Evolutionary conservation across 1,139 yeast species (phyloP).

Genomic region (Lodderomyces orthopsilosis): DNA sequence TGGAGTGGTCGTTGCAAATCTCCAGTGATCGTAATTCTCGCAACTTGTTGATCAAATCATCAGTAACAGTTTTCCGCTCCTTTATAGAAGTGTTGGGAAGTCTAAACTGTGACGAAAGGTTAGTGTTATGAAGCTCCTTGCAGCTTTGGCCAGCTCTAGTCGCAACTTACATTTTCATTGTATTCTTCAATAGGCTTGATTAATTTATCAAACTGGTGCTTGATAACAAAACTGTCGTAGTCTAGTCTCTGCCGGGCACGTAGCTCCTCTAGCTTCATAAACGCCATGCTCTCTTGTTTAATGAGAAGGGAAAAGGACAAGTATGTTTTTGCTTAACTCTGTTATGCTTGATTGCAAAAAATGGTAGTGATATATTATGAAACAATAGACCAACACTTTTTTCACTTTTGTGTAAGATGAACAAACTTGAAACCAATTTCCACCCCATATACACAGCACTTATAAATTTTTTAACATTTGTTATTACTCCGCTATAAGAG

Average conservation of each 20-base stretch:
- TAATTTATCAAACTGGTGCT: neutral
- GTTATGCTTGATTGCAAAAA: too few relatives aligned
- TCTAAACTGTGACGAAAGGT: neutral
- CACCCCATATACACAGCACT: too few relatives aligned
- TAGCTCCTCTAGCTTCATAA: neutral
- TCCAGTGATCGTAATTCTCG: neutral
- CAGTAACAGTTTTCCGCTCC: neutral
- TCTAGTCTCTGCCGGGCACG: neutral
- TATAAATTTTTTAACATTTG: too few relatives aligned
- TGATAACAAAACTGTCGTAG: neutral
- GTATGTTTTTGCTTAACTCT: too few relatives aligned
- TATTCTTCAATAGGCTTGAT: slow-evolving; percentile 3
- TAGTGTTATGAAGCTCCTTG: neutral
- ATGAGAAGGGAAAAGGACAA: too few relatives aligned
- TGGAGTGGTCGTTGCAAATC: neutral
- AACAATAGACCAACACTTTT: too few relatives aligned
- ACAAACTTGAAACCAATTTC: neutral
- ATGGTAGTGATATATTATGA: too few relatives aligned
- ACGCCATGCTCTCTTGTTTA: too few relatives aligned
- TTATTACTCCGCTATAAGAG: too few relatives aligned
- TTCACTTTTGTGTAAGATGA: neutral
- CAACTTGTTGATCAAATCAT: slow-evolving; percentile 3
- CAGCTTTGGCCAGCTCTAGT: neutral
- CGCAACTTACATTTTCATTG: slow-evolving; percentile 2
- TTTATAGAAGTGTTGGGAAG: neutral